Conservation (phyloP, 495 filamentous ascomycete genomes). For the Hypoxylon trugodes region DNA sequence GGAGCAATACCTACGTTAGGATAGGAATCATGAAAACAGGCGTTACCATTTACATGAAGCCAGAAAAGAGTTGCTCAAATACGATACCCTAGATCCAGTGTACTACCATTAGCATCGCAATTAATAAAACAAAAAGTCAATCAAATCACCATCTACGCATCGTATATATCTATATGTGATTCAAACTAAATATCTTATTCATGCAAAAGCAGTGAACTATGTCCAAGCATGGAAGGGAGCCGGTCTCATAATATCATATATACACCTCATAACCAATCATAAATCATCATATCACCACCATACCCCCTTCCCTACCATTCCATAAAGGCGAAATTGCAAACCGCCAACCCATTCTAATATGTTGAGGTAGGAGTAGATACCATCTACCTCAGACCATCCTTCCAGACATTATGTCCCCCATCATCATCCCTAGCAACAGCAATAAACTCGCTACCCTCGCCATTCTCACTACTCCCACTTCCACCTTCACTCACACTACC, state of each 20-base stretch:
- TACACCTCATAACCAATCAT: slow-evolving; percentile 29
- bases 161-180: slow-evolving; percentile 9
- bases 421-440: slow-evolving; percentile 49
- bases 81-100: slow-evolving; percentile 10
- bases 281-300: slow-evolving; percentile 16
- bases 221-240: slow-evolving; percentile 7
- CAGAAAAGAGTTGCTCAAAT: too few species aligned
- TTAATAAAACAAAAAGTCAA: too few species aligned
- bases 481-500: slow-evolving; percentile 25
- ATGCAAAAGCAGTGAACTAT: background rate
- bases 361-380: too few species aligned
- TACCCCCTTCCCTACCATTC: background rate
- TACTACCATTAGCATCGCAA: background rate
- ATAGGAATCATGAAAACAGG: too few species aligned
- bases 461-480: slow-evolving; percentile 37
- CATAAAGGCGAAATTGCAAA: too few species aligned
- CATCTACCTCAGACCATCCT: slow-evolving; percentile 14
- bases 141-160: too few species aligned
- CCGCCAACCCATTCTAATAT: too few species aligned
- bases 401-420: slow-evolving; percentile 51
- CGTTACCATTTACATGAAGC: too few species aligned
- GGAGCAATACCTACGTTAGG: too few species aligned
- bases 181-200: background rate
- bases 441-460: slow-evolving; percentile 49
- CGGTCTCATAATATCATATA: slow-evolving; percentile 6